Percentiles rank a stretch among this genome's conserved stretches.
Conservation (phyloP, 1,139 yeast species). For the Blastobotrys capitulatus region DNA sequence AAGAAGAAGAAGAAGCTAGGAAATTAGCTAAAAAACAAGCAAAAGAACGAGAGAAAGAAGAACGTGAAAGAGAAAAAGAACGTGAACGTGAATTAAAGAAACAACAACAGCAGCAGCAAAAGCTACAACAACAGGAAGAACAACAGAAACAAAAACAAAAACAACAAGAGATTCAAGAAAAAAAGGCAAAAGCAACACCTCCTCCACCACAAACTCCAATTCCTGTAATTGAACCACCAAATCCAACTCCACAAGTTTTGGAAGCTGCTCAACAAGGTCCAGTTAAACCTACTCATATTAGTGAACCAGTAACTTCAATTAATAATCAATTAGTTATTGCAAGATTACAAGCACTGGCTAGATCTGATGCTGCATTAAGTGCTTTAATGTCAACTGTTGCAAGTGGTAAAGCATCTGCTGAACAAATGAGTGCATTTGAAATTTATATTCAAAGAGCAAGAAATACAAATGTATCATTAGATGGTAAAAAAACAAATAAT, state of each 20-base stretch:
- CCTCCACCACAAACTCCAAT: background rate
- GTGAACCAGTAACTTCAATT: slow-evolving; percentile 15
- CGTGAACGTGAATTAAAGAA: background rate
- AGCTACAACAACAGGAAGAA: slow-evolving; percentile 3
- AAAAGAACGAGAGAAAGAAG: background rate
- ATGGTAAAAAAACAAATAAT: slow-evolving; percentile 1
- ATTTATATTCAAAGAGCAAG: slow-evolving; percentile 70
- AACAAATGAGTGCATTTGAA: slow-evolving; percentile 71
- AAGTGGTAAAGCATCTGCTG: slow-evolving; percentile 64
- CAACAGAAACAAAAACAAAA: background rate
- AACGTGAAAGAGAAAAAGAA: background rate
- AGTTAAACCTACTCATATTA: slow-evolving; percentile 10
- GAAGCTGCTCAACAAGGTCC: slow-evolving; percentile 3
- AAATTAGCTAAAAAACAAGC: background rate
- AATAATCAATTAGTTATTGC: slow-evolving; percentile 77
- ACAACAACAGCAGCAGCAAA: background rate
- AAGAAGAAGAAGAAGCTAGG: background rate
- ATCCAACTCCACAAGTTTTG: slow-evolving; percentile 4
- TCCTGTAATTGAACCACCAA: slow-evolving; percentile 9
- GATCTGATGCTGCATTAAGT: slow-evolving; percentile 60
- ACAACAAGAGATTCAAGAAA: background rate
- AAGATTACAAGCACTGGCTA: slow-evolving; percentile 76
- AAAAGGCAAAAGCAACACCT: background rate
- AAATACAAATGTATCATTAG: slow-evolving; percentile 55
- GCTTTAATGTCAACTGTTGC: slow-evolving; percentile 80